phyloP scores from a whole-genome alignment of 2,329 filamentous ascomycete genomes.

The Penicillium verrucosum region DNA sequence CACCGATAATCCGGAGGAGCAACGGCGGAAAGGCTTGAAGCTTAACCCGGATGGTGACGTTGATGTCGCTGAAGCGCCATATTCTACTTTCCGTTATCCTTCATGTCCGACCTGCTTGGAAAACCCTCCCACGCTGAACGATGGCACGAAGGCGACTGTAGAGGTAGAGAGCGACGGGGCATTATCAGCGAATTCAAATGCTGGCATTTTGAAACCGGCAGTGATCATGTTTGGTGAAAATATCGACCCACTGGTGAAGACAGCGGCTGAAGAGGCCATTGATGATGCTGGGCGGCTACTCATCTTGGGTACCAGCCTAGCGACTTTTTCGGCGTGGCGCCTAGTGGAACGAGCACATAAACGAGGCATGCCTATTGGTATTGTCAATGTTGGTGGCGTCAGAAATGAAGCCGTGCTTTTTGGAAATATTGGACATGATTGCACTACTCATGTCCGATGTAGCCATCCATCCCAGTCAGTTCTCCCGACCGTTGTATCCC shows the following conservation, averaged over 20 bases:
- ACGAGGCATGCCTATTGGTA: slow-evolving; percentile 76
- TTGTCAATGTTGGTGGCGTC: slow-evolving; percentile 68
- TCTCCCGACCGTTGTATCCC: slow-evolving; percentile 40
- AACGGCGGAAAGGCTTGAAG: slow-evolving; percentile 66
- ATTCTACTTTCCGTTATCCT: slow-evolving; percentile 86
- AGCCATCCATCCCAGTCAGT: slow-evolving; percentile 43
- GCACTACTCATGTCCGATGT: slow-evolving; percentile 39
- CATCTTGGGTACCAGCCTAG: slow-evolving; percentile 82
- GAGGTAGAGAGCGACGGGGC: slow-evolving; percentile 77
- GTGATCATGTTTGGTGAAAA: slow-evolving; percentile 97
- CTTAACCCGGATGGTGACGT: slow-evolving; percentile 95
- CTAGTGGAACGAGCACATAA: slow-evolving; percentile 80
- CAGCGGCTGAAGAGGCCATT: slow-evolving; percentile 73
- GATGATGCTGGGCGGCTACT: slow-evolving; percentile 72
- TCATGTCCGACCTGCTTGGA: slow-evolving; percentile 77
- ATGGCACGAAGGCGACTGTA: slow-evolving; percentile 58
- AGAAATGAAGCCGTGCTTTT: slow-evolving; percentile 47
- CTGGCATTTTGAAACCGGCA: slow-evolving; percentile 83
- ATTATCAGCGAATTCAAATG: slow-evolving; percentile 63
- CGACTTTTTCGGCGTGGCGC: slow-evolving; percentile 93
- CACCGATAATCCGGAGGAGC: slow-evolving; percentile 71
- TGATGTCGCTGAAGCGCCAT: slow-evolving; percentile 80
- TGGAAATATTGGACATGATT: slow-evolving; percentile 24
- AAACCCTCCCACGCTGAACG: slow-evolving; percentile 55
- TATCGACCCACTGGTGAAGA: slow-evolving; percentile 67